Evolutionary conservation across 495 filamentous ascomycete genomes (phyloP).

Genomic region (Lichina pygmaea): DNA sequence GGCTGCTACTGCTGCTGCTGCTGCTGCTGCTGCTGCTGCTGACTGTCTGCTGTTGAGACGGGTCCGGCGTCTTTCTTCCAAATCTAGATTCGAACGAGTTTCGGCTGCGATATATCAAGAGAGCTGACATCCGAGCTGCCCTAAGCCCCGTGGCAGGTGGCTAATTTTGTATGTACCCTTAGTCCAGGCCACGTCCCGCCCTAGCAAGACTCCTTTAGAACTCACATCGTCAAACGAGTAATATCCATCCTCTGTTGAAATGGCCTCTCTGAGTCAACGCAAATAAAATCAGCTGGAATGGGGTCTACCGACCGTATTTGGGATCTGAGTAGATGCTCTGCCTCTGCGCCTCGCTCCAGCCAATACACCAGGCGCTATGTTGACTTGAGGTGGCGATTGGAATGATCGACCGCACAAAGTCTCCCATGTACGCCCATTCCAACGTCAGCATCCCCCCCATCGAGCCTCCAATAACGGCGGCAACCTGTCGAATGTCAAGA

Average conservation of each 20-base stretch:
- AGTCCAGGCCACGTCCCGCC: too few relatives aligned
- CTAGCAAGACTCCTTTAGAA: background rate
- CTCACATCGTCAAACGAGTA: conserved; percentile 33
- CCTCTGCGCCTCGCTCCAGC: conserved; percentile 91
- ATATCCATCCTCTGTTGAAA: conserved; percentile 57
- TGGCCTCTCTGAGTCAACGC: background rate
- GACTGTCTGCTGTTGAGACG: conserved; percentile 51
- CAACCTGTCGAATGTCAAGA: conserved; percentile 62
- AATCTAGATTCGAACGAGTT: conserved; percentile 94
- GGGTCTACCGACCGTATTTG: conserved; percentile 30
- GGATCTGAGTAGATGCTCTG: conserved; percentile 97
- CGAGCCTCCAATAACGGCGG: conserved; percentile 81
- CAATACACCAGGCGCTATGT: conserved; percentile 97
- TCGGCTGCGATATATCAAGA: conserved; percentile 83
- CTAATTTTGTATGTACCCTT: conserved; percentile 13
- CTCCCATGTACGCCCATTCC: conserved; percentile 91
- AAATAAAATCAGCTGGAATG: background rate
- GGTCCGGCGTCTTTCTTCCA: conserved; percentile 74
- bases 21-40: conserved; percentile 22
- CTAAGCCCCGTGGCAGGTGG: conserved; percentile 69
- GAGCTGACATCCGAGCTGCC: conserved; percentile 85
- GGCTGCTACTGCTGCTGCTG: conserved; percentile 9
- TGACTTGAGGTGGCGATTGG: conserved; percentile 85
- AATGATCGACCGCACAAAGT: conserved; percentile 76
- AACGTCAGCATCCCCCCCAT: conserved; percentile 96